Conservation (phyloP, 169 alveolate genomes). For the Cryptosporidium andersoni region DNA sequence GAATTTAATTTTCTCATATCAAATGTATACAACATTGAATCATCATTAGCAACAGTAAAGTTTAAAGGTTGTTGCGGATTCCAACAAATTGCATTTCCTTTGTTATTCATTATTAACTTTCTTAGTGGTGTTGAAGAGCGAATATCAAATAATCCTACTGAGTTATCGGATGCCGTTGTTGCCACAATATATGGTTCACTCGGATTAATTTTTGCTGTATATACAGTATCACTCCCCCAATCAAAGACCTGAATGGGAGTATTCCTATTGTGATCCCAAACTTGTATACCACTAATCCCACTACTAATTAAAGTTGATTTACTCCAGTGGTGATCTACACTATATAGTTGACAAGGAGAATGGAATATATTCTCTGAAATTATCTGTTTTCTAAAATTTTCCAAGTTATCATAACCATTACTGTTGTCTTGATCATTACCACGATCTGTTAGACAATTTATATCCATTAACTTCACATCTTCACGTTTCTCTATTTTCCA, state of each 20-base stretch:
- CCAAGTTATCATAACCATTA: conserved; percentile 62
- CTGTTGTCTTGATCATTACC: conserved; percentile 68
- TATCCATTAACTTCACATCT: conserved; percentile 7
- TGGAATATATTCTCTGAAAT: conserved; percentile 42
- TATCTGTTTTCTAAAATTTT: conserved; percentile 19
- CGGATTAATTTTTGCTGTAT: conserved; percentile 93
- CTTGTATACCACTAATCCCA: conserved; percentile 72
- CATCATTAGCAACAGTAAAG: conserved; percentile 97
- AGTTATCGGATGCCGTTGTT: conserved; percentile 90
- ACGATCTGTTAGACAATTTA: conserved; percentile 54
- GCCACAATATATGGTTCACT: conserved; percentile 85
- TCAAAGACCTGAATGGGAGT: conserved; percentile 83
- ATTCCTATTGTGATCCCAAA: conserved; percentile 91
- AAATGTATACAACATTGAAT: conserved; percentile 95
- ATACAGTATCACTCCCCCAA: conserved; percentile 87
- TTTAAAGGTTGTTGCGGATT: conserved; percentile 97
- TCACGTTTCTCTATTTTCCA: conserved; percentile 71
- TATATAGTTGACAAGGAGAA: conserved; percentile 40
- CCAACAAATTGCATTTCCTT: conserved; percentile 95
- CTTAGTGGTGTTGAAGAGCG: conserved; percentile 90
- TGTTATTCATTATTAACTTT: conserved; percentile 86
- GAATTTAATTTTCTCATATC: conserved; percentile 94
- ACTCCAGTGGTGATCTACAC: conserved; percentile 68
- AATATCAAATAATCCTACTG: conserved; percentile 88
- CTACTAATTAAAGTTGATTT: conserved; percentile 57